Percentiles rank a stretch among this genome's conserved stretches.
phyloP scores from a whole-genome alignment of 306 rosid species.

The Abrus precatorius region DNA sequence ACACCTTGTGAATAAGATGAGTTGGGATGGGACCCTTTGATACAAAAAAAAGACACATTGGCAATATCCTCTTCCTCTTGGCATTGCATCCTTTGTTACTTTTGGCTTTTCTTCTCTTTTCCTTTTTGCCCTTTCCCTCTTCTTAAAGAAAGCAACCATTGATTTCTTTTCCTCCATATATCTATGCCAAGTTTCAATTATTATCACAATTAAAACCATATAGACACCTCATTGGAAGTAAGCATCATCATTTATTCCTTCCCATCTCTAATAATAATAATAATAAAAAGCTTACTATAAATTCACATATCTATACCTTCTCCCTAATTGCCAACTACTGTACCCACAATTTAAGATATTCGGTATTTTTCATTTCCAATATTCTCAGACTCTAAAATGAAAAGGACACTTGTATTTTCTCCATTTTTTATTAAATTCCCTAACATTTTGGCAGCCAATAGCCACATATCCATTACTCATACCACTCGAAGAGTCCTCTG shows the following conservation, averaged over 20 bases:
- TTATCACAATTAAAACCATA: slow-evolving; percentile 45
- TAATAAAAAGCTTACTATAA: slow-evolving; percentile 21
- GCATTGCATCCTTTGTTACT: slow-evolving; percentile 49
- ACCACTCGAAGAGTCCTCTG: neutral
- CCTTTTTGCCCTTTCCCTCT: slow-evolving; percentile 52
- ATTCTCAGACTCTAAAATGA: neutral
- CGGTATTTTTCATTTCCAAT: slow-evolving; percentile 21
- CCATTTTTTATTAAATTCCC: neutral
- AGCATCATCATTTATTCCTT: slow-evolving; percentile 47
- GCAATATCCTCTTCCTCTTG: slow-evolving; percentile 47
- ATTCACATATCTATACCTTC: slow-evolving; percentile 4
- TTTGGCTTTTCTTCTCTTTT: slow-evolving; percentile 51
- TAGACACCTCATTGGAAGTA: slow-evolving; percentile 38
- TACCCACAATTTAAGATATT: slow-evolving; percentile 16
- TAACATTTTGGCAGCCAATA: neutral
- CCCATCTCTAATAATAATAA: slow-evolving; percentile 18
- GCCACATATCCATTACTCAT: slow-evolving; percentile 6
- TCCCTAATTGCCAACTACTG: neutral
- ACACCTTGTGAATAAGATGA: slow-evolving; percentile 60
- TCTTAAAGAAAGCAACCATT: slow-evolving; percentile 59
- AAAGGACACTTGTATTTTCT: neutral
- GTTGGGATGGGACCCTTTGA: slow-evolving; percentile 66
- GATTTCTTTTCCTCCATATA: slow-evolving; percentile 61
- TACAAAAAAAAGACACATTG: slow-evolving; percentile 55
- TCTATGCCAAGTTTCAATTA: slow-evolving; percentile 52